Percentiles rank a stretch among this genome's conserved stretches.
These are phyloP conservation scores for Globisporangium nunn DNA, from an alignment of 352 stramenopile genomes.

Conservation along the genomic window DNA sequence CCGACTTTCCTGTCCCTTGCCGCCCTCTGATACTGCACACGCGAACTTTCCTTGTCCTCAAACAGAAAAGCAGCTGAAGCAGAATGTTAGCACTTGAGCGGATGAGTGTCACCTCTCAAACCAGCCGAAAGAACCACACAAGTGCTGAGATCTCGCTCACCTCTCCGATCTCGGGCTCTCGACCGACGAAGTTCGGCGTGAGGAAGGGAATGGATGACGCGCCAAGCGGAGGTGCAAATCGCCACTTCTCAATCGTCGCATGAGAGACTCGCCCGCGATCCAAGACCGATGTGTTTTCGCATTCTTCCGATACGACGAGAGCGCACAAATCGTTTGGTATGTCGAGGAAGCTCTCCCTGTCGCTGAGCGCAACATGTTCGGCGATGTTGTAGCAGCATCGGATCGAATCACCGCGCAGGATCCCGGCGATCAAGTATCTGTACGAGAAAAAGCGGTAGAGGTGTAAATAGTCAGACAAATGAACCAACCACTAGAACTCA, in stretches of 20 bases:
- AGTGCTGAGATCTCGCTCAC: conserved; percentile 11
- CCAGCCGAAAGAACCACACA: neutral
- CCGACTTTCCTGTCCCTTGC: conserved; percentile 51
- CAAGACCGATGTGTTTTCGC: conserved; percentile 11
- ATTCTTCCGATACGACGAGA: conserved; percentile 14
- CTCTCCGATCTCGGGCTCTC: conserved; percentile 40
- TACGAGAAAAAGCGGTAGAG: conserved; percentile 4
- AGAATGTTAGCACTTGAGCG: neutral
- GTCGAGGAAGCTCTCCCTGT: conserved; percentile 21
- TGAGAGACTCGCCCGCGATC: conserved; percentile 14
- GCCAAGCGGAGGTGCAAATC: conserved; percentile 28
- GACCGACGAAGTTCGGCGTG: conserved; percentile 40
- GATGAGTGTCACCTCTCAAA: neutral
- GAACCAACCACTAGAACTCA: neutral
- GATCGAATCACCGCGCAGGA: conserved; percentile 32
- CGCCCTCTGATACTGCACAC: conserved; percentile 42
- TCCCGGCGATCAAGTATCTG: conserved; percentile 42
- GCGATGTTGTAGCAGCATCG: conserved; percentile 30
- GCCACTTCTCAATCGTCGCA: conserved; percentile 9
- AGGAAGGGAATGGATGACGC: conserved; percentile 49
- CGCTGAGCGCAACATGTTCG: conserved; percentile 35
- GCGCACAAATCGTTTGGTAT: conserved; percentile 24
- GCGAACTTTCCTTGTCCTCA: conserved; percentile 26
- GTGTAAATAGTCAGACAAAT: neutral
- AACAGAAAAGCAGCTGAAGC: conserved; percentile 21